A percentile compares a stretch with the other conserved stretches of the same genome.
These are phyloP conservation scores for Debaryomyces singareniensis DNA, from an alignment of 1,139 yeast genomes.

Conservation along the genomic window DNA sequence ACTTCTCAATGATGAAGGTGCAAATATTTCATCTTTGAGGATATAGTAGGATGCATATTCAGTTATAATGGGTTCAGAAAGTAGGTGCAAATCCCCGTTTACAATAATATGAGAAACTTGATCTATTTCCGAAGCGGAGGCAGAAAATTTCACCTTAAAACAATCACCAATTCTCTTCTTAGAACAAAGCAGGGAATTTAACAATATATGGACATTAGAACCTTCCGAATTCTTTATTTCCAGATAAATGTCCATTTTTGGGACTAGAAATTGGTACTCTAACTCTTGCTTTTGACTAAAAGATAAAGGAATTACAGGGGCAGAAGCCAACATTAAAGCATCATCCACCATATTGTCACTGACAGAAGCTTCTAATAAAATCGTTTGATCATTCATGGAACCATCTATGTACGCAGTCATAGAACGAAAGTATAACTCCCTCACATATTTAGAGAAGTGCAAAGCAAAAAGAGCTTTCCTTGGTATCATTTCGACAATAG, in stretches of 20 bases:
- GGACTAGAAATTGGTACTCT: neutral
- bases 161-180: conserved; percentile 37
- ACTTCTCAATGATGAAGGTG: conserved; percentile 32
- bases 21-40: conserved; percentile 46
- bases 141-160: conserved; percentile 37
- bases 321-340: conserved; percentile 4
- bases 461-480: conserved; percentile 69
- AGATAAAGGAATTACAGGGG: no score
- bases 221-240: neutral
- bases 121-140: conserved; percentile 13
- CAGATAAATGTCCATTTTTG: neutral
- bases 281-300: neutral
- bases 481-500: conserved; percentile 42
- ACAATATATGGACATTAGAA: conserved; percentile 9
- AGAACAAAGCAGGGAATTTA: conserved; percentile 26
- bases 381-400: conserved; percentile 42
- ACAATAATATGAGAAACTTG: conserved; percentile 11
- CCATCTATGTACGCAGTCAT: conserved; percentile 55
- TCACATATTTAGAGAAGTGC: conserved; percentile 59
- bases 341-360: conserved; percentile 34
- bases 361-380: conserved; percentile 45
- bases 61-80: conserved; percentile 38
- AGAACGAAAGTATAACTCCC: conserved; percentile 62
- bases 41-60: conserved; percentile 56
- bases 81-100: conserved; percentile 38